These are phyloP conservation scores for Penicillium sp. DNA, from an alignment of 2,329 filamentous ascomycete genomes.

Conservation along the genomic window DNA sequence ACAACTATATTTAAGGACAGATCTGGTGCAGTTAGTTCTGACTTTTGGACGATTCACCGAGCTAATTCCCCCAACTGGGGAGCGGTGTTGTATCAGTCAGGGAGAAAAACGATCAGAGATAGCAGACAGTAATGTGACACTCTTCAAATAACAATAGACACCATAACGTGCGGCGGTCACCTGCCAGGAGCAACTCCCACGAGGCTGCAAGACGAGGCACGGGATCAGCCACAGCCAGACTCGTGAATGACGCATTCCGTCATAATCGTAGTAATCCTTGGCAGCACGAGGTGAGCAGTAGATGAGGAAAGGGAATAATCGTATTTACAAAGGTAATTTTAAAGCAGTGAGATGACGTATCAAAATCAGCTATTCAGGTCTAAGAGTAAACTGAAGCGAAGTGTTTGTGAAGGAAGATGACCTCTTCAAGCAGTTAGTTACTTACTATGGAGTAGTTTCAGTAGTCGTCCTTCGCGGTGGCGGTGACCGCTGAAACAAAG, in stretches of 20 bases:
- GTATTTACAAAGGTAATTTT: neutral
- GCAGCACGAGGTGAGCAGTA: neutral
- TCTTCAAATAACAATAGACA: neutral
- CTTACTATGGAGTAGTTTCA: neutral
- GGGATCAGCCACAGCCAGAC: neutral
- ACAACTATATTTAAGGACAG: slow-evolving; percentile 56
- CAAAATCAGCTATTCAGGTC: neutral
- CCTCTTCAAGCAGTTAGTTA: neutral
- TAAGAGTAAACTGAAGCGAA: neutral
- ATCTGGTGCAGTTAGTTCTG: neutral
- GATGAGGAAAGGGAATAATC: neutral
- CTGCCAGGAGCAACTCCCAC: slow-evolving; percentile 12
- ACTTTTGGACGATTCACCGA: neutral
- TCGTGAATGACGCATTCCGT: neutral
- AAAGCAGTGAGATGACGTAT: neutral
- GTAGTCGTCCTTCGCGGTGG: neutral
- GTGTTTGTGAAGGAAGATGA: neutral
- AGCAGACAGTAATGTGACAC: neutral
- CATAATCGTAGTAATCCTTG: neutral
- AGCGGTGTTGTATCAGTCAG: neutral
- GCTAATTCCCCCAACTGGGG: too few species aligned
- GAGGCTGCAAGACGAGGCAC: slow-evolving; percentile 7
- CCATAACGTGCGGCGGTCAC: slow-evolving; percentile 4
- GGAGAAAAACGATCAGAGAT: neutral
- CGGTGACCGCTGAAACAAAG: slow-evolving; percentile 23